Evolutionary conservation across 2,329 filamentous ascomycete species (phyloP), one percentile per base, ranked within the genome.

Genomic region (Taxawa tesnikishii): DNA sequence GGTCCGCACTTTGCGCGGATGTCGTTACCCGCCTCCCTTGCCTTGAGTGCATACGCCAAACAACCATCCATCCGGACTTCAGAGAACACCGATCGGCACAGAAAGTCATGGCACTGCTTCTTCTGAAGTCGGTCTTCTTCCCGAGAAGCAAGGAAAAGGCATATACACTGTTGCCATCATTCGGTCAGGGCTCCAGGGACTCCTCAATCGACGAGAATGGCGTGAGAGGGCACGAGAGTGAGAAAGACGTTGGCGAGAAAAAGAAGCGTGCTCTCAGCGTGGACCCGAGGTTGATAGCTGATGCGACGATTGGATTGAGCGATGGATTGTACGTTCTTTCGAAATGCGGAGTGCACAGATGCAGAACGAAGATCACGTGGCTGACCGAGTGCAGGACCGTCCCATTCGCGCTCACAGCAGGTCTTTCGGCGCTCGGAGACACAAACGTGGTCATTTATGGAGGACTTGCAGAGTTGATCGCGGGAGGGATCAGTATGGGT

Each of bases 261-360:
- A n/a, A 5, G 28, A 24, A 12, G 28, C 25, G 5, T 19, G 15
- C 8, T 13, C 13, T 14, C 18, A 28, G 40, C 16, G 42, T 53
- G 34, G 45, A 46, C 25, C 45, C 52, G 7, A 55, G 63, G 13
- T 58, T 64, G 28, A 53, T 68, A 27, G 63, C 64, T 5, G 56
- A 62, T 40, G 51, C 54, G 5, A 61, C 57, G 6, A 51, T 62
- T 27, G 58, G 58, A 10, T 44, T 60, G 12, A 57, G 55, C 11
- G 58, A 62, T 36, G 58, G 58, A 18, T 41, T 62, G 34, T n/a
- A n/a, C n/a, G n/a, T n/a, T n/a, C n/a, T n/a, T n/a, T n/a, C n/a
- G n/a, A n/a, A n/a, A n/a, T n/a, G n/a, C n/a, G n/a, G n/a, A n/a
- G n/a, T n/a, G n/a, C n/a, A n/a, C n/a, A n/a, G n/a, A n/a, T n/a